Evolutionary conservation across 2,329 filamentous ascomycete genomes (phyloP), one percentile per base, ranked within the genome.

Genomic region (Ascochyta fabae): DNA sequence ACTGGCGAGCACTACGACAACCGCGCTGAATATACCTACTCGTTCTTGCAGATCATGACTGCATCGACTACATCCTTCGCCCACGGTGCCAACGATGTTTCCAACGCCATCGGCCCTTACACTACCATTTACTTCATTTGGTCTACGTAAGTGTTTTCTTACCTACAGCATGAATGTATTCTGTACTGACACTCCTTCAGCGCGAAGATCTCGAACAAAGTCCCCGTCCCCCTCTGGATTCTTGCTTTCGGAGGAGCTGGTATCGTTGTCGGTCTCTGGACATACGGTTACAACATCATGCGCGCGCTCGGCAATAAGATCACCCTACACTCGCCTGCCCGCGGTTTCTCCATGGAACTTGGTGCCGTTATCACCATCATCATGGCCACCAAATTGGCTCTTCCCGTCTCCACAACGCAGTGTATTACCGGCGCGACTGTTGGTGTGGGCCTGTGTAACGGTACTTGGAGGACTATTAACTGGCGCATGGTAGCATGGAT

Each of bases 11-110:
- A 87, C 68, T 88, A 83, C 72, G 81, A 86, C 65, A 88, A 88
- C 74, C 81, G 83, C 59, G 78, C 79, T 27, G 80, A 82, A 64
- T 78, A 82, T 66, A 72, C 78, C 13, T 81, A 76, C 70, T 79
- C 78, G 1, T 82, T 72, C 61, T 60, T 73, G 4, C 72, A 75
- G 48, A 64, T 74, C 48, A 46, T 77, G 42, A 74, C 88, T 39
- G 88, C 88, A 55, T 88, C 86, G 74, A 90, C 88, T 35, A 86
- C 87, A 4, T 90, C 88, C 1, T 90, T 91, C 66, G 86, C 87
- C 1, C 88, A 89, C 73, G 87, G 87, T 19, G 86, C 87, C 62
- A 89, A 89, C 72, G 87, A 89, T 56, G 83, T 89, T 19, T 78
- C 83, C 61, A 89, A 84, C 67, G 85, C 62, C 13, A 65, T 70